These are phyloP conservation scores for Coemansia sp. DNA, from an alignment of 192 early-diverging fungal genomes.

Conservation along the genomic window DNA sequence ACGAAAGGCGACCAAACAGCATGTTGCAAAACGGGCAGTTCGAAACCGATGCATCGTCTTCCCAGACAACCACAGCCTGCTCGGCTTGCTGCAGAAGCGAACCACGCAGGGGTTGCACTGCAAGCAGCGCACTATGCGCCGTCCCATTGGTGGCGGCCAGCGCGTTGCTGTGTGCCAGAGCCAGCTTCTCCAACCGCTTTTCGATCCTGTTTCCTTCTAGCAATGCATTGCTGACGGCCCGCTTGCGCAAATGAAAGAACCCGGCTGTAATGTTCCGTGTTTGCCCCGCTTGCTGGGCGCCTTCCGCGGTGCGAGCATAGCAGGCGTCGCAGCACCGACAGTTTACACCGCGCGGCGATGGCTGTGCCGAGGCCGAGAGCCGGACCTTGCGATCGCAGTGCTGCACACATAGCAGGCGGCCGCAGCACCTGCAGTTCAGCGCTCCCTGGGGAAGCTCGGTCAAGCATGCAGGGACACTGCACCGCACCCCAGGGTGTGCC, in stretches of 20 bases:
- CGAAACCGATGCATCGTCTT: conserved; percentile 20
- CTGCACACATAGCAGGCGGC: conserved; percentile 62
- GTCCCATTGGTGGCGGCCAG: not conserved
- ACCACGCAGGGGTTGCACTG: too few relatives aligned
- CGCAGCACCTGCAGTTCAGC: conserved; percentile 57
- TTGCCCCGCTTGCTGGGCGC: conserved; percentile 37
- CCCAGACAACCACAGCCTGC: conserved; percentile 49
- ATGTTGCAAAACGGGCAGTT: conserved; percentile 29
- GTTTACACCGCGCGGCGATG: conserved; percentile 58
- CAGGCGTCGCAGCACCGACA: conserved; percentile 66
- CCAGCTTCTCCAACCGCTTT: conserved; percentile 73
- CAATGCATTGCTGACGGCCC: conserved; percentile 61
- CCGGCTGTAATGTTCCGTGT: conserved; percentile 56
- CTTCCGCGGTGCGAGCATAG: conserved; percentile 52
- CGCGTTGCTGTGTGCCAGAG: conserved; percentile 14
- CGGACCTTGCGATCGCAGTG: conserved; percentile 64
- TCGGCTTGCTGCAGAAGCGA: conserved; percentile 26
- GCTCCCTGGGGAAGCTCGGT: conserved; percentile 5
- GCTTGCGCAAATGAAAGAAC: conserved; percentile 58
- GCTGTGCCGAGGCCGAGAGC: conserved; percentile 65
- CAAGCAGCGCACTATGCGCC: too few relatives aligned
- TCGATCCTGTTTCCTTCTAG: conserved; percentile 74
- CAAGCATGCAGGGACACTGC: conserved; percentile 30
- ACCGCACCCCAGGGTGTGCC: conserved; percentile 12
- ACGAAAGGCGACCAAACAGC: conserved; percentile 58